Conservation (phyloP, 2,329 filamentous ascomycete species). For the Colletotrichum karsti region DNA sequence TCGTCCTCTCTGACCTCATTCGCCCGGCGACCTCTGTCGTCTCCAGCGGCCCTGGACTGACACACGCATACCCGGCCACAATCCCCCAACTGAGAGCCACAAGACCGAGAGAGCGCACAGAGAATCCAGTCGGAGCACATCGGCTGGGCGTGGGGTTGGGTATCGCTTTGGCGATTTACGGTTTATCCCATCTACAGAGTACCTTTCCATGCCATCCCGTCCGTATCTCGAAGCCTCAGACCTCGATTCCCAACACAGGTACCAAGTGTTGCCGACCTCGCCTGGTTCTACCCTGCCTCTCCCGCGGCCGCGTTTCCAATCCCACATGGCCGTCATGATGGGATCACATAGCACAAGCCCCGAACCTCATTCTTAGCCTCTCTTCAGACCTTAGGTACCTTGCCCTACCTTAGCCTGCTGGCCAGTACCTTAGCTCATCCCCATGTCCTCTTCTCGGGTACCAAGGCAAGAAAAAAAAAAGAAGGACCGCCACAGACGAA, state of each 20-base stretch:
- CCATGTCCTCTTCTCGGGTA: neutral
- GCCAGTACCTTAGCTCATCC: constrained; percentile 9
- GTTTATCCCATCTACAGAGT: no score
- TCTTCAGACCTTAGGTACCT: neutral
- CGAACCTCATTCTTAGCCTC: neutral
- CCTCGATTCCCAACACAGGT: neutral
- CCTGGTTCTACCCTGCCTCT: neutral
- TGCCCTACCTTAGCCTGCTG: constrained; percentile 5
- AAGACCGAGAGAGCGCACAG: constrained; percentile 18
- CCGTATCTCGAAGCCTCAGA: neutral
- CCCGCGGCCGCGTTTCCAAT: neutral
- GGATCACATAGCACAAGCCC: neutral
- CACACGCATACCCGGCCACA: constrained; percentile 25
- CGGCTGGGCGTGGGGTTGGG: constrained; percentile 26
- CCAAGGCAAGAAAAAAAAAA: neutral
- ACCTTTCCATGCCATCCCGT: neutral
- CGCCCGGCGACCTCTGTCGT: constrained; percentile 12
- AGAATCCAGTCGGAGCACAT: constrained; percentile 21
- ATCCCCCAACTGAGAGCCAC: constrained; percentile 8
- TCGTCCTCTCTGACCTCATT: constrained; percentile 22
- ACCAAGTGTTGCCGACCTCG: neutral
- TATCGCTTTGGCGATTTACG: constrained; percentile 13
- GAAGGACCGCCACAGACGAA: neutral
- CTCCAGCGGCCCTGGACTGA: constrained; percentile 19
- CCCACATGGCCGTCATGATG: neutral